A percentile compares a stretch with the other conserved stretches of the same genome.
Evolutionary conservation across 768 basidiomycete species (phyloP).

Genomic region (Galerina marginata): DNA sequence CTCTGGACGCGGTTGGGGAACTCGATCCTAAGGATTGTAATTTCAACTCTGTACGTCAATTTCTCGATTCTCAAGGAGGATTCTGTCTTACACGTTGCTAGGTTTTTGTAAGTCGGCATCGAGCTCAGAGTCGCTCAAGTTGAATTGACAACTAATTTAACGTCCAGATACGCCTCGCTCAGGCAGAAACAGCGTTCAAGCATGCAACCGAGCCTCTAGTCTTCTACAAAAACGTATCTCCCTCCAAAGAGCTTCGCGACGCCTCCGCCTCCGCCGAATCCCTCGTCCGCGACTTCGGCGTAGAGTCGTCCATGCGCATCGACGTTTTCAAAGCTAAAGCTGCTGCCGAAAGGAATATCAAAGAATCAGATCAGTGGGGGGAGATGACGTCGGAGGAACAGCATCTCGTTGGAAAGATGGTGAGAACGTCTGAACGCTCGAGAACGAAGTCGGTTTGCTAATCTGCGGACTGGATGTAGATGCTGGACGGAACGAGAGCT

Average conservation of each 20-base stretch:
- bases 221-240: slow-evolving; percentile 86
- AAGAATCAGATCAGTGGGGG: slow-evolving; percentile 63
- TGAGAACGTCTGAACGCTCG: slow-evolving; percentile 28
- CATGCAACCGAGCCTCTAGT: slow-evolving; percentile 60
- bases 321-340: slow-evolving; percentile 80
- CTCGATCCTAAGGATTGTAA: slow-evolving; percentile 60
- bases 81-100: slow-evolving; percentile 27
- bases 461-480: slow-evolving; percentile 31
- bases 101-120: slow-evolving; percentile 67
- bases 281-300: slow-evolving; percentile 67
- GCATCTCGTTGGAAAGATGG: slow-evolving; percentile 82
- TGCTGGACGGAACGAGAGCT: slow-evolving; percentile 79
- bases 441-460: not conserved
- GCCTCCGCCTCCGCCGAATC: slow-evolving; percentile 77
- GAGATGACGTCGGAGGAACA: slow-evolving; percentile 68
- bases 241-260: slow-evolving; percentile 75
- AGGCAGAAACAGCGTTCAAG: slow-evolving; percentile 61
- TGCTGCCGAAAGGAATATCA: slow-evolving; percentile 71
- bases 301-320: slow-evolving; percentile 80
- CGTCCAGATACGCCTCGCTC: slow-evolving; percentile 58
- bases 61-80: slow-evolving; percentile 5
- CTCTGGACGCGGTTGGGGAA: slow-evolving; percentile 63
- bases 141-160: slow-evolving; percentile 11
- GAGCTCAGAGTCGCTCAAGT: slow-evolving; percentile 15
- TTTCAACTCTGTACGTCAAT: slow-evolving; percentile 66